phyloP scores from a whole-genome alignment of 2,329 filamentous ascomycete species.

The Xenosphaeropsis pyriputrescens region DNA sequence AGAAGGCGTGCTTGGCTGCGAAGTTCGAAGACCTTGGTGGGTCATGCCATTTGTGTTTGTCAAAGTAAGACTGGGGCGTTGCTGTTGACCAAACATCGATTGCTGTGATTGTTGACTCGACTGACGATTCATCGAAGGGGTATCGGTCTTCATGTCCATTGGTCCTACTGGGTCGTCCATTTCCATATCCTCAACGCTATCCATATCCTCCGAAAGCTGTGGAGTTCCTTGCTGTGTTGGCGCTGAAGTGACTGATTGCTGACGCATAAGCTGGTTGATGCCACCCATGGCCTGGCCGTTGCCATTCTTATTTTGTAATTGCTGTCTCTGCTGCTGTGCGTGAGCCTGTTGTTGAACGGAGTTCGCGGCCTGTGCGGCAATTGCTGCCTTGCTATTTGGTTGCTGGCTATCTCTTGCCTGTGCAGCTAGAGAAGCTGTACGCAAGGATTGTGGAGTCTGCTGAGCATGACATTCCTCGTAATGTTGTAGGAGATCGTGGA shows the following conservation, averaged over 20 bases:
- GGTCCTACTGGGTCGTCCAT: constrained; percentile 71
- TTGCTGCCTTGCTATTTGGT: constrained; percentile 30
- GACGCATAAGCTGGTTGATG: constrained; percentile 18
- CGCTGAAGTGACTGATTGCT: constrained; percentile 11
- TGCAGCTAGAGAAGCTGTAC: constrained; percentile 19
- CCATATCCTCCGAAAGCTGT: constrained; percentile 46
- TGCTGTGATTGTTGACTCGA: constrained; percentile 58
- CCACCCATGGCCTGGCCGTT: constrained; percentile 14
- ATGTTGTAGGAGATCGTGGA: constrained; percentile 91
- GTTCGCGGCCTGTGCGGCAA: constrained; percentile 14
- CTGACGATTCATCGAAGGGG: constrained; percentile 27
- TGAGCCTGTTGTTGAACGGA: constrained; percentile 34
- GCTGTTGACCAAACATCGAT: constrained; percentile 45
- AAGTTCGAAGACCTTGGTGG: constrained; percentile 70
- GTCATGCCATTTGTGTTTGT: constrained; percentile 55
- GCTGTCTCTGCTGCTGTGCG: constrained; percentile 20
- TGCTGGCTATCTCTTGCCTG: constrained; percentile 26
- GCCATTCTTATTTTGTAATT: constrained; percentile 10
- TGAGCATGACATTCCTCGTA: constrained; percentile 91
- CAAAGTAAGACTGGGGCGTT: constrained; percentile 63
- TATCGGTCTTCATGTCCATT: constrained; percentile 46
- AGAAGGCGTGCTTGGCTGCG: constrained; percentile 74
- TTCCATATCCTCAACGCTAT: constrained; percentile 88
- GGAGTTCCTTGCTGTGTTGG: constrained; percentile 16
- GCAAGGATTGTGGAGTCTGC: constrained; percentile 35